Base-by-base conservation (phyloP, 441 rosid genomes). In the Raphanus hybrid region DNA sequence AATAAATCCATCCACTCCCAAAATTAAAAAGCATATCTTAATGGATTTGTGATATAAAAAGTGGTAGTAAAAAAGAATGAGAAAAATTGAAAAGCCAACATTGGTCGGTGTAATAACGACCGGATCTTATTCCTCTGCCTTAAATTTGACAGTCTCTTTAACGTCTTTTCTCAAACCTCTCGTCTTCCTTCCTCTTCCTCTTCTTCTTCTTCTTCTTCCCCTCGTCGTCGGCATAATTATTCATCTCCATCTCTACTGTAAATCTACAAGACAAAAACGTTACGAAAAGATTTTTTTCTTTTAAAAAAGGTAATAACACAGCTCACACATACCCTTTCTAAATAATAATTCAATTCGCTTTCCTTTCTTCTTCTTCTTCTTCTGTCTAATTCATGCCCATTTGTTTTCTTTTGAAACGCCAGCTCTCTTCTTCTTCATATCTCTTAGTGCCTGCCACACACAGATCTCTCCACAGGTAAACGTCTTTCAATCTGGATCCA, bases 71-170 rank as follows among this genome's bases (percentile, higher is more conserved):
- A 29, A 29, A 29, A 29, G 34, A 29, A 29, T 29, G 34, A 4
- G 34, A 29, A 29, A 29, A 29, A 29, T 29, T 29, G 34, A 29
- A 29, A 29, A 29, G 34, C 34, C 34, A 64, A 59, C 29, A 71
- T 63, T 77, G 80, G 80, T 66, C 80, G 76, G 80, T 71, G 62
- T 54, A 55, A 78, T 15, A 1, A 71, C 63, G 81, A 78, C 77
- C 73, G 68, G 69, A 66, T 66, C 77, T 66, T n/a, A 34, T 18
- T 78, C 64, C 1, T 50, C 45, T 52, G 72, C 73, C 81, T 65
- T 48, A 66, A 72, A 48, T 48, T 71, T 78, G 77, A 66, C 64
- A 60, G 15, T 57, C 62, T 43, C 68, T 62, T 29, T 29, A 29
- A 29, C 32, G 32, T 29, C 32, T 29, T 29, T 29, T 29, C 32